phyloP scores from a whole-genome alignment of 129 eudicot genomes.

The Centella asiatica region DNA sequence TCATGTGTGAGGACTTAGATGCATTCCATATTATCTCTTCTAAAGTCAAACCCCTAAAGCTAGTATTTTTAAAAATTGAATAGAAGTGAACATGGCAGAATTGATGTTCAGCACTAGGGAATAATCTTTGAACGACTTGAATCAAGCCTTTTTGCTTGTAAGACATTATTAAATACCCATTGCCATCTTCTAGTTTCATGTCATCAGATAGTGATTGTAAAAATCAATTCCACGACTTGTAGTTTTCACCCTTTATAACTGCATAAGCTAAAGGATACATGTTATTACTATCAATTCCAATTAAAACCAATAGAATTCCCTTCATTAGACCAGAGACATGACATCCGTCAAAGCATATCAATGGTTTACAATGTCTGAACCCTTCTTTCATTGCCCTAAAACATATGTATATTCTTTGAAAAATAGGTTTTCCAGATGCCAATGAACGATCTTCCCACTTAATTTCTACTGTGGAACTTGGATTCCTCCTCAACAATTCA shows the following conservation, averaged over 20 bases:
- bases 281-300: background rate
- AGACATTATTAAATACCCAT: background rate
- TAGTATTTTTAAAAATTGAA: background rate
- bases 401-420: background rate
- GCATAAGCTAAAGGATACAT: background rate
- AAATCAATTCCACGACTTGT: background rate
- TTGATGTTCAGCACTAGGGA: background rate
- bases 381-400: background rate
- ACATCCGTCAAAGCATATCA: background rate
- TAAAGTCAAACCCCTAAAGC: background rate
- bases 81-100: background rate
- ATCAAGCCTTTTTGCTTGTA: constrained; percentile 1
- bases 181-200: background rate
- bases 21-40: constrained; percentile 3
- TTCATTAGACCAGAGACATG: background rate
- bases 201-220: background rate
- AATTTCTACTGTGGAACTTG: background rate
- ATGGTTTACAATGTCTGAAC: background rate
- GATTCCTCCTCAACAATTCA: no score
- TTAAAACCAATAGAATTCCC: background rate
- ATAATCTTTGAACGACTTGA: background rate
- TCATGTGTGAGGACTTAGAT: background rate
- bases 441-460: background rate
- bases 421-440: background rate
- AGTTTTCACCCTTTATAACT: background rate